Conservation (phyloP, 495 filamentous ascomycete species). For the Aspergillus olivimuriae region DNA sequence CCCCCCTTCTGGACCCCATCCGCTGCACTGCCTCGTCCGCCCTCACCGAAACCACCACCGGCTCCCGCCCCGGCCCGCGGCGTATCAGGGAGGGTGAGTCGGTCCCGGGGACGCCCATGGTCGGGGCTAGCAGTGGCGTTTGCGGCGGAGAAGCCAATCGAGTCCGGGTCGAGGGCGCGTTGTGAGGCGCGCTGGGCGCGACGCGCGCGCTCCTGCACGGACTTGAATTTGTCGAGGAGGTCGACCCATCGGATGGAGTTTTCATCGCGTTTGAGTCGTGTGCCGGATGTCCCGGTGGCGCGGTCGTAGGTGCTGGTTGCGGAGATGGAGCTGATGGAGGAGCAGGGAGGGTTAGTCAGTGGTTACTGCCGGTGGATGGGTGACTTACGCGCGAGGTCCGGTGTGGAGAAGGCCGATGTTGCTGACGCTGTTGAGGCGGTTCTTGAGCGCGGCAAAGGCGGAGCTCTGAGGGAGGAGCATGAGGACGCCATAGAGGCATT, state of each 20-base stretch:
- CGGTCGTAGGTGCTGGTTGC: slow-evolving; percentile 50
- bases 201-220: slow-evolving; percentile 75
- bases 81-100: slow-evolving; percentile 33
- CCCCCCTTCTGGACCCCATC: slow-evolving; percentile 12
- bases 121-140: slow-evolving; percentile 31
- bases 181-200: slow-evolving; percentile 40
- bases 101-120: slow-evolving; percentile 34
- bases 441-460: slow-evolving; percentile 94
- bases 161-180: slow-evolving; percentile 23
- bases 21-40: slow-evolving; percentile 26
- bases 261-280: slow-evolving; percentile 80
- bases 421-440: slow-evolving; percentile 91
- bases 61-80: slow-evolving; percentile 27
- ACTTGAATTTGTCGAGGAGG: slow-evolving; percentile 91
- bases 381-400: slow-evolving; percentile 71
- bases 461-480: slow-evolving; percentile 98
- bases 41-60: slow-evolving; percentile 34
- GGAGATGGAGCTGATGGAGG: not conserved
- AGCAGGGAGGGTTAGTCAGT: not conserved
- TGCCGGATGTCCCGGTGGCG: slow-evolving; percentile 44
- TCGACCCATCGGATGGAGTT: slow-evolving; percentile 84
- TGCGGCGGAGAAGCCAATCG: slow-evolving; percentile 15
- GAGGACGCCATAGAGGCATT: slow-evolving; percentile 93
- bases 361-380: slow-evolving; percentile 2
- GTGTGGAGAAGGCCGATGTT: slow-evolving; percentile 93